Evolutionary conservation across 805 yeast genomes (phyloP).

Genomic region (Scheffersomyces amazonensis): DNA sequence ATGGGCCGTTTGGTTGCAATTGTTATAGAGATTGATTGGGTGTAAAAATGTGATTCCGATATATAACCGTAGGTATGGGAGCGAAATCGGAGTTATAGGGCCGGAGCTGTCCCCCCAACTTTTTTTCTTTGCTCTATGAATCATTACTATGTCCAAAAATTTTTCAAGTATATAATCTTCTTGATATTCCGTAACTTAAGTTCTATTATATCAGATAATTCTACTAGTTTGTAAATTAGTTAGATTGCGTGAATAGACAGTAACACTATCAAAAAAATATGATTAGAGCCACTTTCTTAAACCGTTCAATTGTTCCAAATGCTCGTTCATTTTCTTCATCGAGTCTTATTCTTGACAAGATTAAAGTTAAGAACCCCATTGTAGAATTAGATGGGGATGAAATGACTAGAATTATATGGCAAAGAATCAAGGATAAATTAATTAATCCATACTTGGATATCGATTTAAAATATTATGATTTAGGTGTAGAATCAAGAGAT

Average conservation of each 20-base stretch:
- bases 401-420: conserved; percentile 85
- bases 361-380: conserved; percentile 68
- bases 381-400: conserved; percentile 86
- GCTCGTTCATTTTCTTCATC: conserved; percentile 12
- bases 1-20: no score
- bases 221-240: no score
- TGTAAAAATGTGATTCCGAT: no score
- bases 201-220: no score
- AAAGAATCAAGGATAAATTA: conserved; percentile 64
- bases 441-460: conserved; percentile 69
- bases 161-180: not conserved
- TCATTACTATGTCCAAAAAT: not conserved
- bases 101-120: not conserved
- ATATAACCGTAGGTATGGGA: no score
- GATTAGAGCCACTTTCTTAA: conserved; percentile 10
- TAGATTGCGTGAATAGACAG: no score
- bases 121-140: not conserved
- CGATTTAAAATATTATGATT: conserved; percentile 73
- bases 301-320: conserved; percentile 4
- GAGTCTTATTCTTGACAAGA: conserved; percentile 33
- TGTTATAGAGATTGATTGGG: not conserved
- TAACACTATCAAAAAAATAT: conserved; percentile 3
- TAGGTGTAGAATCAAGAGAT: conserved; percentile 67
- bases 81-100: not conserved
- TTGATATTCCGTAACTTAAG: no score